Percentiles rank a stretch among this genome's conserved stretches.
Evolutionary conservation across 2,329 filamentous ascomycete species (phyloP).

Genomic region (Ophiocordyceps polyrhachis-furcata): DNA sequence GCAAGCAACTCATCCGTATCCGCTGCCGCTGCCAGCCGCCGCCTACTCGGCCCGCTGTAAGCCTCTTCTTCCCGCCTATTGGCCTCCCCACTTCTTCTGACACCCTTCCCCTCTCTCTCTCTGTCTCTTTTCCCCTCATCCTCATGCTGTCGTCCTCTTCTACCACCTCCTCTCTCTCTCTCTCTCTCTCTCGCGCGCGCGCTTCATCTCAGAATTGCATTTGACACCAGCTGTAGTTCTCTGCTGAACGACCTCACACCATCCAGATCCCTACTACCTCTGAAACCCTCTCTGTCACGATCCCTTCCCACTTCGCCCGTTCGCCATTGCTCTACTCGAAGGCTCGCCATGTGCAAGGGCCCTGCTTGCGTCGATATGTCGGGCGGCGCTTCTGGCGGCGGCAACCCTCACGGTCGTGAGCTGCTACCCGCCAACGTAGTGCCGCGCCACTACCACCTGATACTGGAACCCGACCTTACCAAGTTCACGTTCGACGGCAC

Average conservation of each 20-base stretch:
- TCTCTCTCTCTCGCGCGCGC: not conserved
- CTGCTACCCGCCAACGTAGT: conserved; percentile 83
- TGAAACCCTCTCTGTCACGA: not conserved
- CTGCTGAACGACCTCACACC: not conserved
- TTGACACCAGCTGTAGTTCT: too few relatives aligned
- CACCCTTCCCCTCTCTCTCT: not conserved
- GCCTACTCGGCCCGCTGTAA: not conserved
- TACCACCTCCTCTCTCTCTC: not conserved
- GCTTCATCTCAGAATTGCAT: not conserved
- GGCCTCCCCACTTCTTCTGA: not conserved
- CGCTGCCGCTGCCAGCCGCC: not conserved
- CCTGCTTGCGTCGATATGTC: conserved; percentile 16
- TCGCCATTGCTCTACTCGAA: conserved; percentile 57
- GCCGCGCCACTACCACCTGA: conserved; percentile 80
- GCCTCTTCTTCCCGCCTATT: not conserved
- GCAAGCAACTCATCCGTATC: too few relatives aligned
- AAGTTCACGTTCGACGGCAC: conserved; percentile 75
- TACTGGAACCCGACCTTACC: conserved; percentile 76
- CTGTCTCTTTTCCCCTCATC: not conserved
- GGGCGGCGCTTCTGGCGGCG: conserved; percentile 10
- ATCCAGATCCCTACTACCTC: not conserved
- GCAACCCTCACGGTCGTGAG: conserved; percentile 34
- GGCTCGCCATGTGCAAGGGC: conserved; percentile 49
- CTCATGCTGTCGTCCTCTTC: not conserved
- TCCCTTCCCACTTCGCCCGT: conserved; percentile 2